A percentile compares a stretch with the other conserved stretches of the same genome.
phyloP scores from a whole-genome alignment of 1,139 yeast genomes.

The Debaryomyces psychrophilus region DNA sequence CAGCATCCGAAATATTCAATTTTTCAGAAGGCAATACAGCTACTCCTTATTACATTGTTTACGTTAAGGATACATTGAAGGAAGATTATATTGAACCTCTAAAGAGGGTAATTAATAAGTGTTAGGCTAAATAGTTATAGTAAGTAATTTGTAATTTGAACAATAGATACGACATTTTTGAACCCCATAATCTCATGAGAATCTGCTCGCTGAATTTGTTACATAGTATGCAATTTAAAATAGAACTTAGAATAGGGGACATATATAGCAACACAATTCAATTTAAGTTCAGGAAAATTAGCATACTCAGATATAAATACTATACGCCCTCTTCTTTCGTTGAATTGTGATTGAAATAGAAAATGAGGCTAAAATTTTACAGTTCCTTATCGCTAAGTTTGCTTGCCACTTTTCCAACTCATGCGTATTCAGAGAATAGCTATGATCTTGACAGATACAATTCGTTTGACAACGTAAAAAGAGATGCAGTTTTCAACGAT shows the following conservation, averaged over 20 bases:
- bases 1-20: slow-evolving; percentile 73
- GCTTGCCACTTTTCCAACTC: slow-evolving; percentile 3
- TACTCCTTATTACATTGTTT: slow-evolving; percentile 90
- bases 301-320: not conserved
- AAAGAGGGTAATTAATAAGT: slow-evolving; percentile 41
- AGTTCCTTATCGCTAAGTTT: slow-evolving; percentile 1
- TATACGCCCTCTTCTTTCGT: not conserved
- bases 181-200: slow-evolving; percentile 1
- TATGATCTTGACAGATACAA: slow-evolving; percentile 1
- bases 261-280: not conserved
- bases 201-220: not conserved
- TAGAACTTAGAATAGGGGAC: not conserved
- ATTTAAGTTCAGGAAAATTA: not conserved
- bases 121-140: slow-evolving; percentile 3
- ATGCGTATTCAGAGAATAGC: not conserved
- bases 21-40: slow-evolving; percentile 77
- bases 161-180: slow-evolving; percentile 8
- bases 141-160: not conserved
- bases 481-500: slow-evolving; percentile 30
- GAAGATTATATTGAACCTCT: slow-evolving; percentile 68
- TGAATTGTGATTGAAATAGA: not conserved
- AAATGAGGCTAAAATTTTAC: slow-evolving; percentile 3
- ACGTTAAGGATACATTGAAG: slow-evolving; percentile 67
- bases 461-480: slow-evolving; percentile 31
- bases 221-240: not conserved